A percentile compares a stretch with the other conserved stretches of the same genome.
phyloP scores from a whole-genome alignment of 192 early-diverging fungal genomes.

The Rhizoclosmatium sp. region DNA sequence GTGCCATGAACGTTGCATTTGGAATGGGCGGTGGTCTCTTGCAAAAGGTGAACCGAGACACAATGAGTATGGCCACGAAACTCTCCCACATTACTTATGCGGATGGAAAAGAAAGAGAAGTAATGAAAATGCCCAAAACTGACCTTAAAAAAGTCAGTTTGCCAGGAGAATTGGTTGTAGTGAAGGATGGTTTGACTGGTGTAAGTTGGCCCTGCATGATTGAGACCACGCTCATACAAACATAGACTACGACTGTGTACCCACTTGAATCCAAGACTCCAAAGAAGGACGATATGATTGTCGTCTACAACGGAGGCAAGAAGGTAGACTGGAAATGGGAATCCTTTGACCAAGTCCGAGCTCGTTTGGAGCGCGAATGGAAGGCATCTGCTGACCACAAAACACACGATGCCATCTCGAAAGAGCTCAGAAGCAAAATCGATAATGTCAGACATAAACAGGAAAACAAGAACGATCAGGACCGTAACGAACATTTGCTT shows the following conservation, averaged over 20 bases:
- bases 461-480: constrained; percentile 9
- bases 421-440: constrained; percentile 23
- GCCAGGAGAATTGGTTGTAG: constrained; percentile 72
- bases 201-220: constrained; percentile 17
- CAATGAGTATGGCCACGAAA: constrained; percentile 88
- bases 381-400: background rate
- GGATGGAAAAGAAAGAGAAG: constrained; percentile 72
- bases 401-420: constrained; percentile 25
- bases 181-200: constrained; percentile 37
- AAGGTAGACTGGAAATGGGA: constrained; percentile 25
- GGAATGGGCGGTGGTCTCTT: constrained; percentile 91
- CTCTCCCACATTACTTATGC: constrained; percentile 71
- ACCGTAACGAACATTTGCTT: background rate
- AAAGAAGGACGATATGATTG: constrained; percentile 10
- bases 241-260: constrained; percentile 22
- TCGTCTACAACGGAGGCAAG: constrained; percentile 34
- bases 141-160: constrained; percentile 77
- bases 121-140: constrained; percentile 88
- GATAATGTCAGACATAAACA: background rate
- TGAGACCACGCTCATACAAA: background rate
- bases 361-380: constrained; percentile 33
- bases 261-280: constrained; percentile 6
- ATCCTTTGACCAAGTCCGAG: constrained; percentile 32
- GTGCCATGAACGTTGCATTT: constrained; percentile 77
- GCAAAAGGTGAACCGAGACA: constrained; percentile 87